A percentile compares a stretch with the other conserved stretches of the same genome.
Evolutionary conservation across 768 basidiomycete genomes (phyloP).

Genomic region (Mycena venus): DNA sequence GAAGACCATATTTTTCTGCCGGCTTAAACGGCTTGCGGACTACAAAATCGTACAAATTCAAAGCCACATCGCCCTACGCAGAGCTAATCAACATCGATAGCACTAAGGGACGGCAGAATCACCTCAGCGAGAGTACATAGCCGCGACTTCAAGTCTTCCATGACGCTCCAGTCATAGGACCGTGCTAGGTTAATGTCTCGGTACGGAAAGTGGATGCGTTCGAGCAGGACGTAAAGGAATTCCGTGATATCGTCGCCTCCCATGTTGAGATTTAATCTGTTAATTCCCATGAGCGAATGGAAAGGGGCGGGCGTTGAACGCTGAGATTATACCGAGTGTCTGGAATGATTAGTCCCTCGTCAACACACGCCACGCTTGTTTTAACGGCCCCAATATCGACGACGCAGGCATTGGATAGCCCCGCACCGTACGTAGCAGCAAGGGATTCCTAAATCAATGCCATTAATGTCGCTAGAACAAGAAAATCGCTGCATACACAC

Average conservation of each 20-base stretch:
- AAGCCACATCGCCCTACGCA: conserved; percentile 84
- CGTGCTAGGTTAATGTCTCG: conserved; percentile 81
- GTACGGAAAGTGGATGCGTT: conserved; percentile 90
- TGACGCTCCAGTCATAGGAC: conserved; percentile 89
- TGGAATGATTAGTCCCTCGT: conserved; percentile 89
- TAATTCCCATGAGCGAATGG: conserved; percentile 20
- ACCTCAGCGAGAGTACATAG: conserved; percentile 93
- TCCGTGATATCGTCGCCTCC: conserved; percentile 97
- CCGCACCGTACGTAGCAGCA: conserved; percentile 95
- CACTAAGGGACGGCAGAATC: conserved; percentile 37
- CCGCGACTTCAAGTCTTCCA: conserved; percentile 91
- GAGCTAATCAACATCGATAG: conserved; percentile 9
- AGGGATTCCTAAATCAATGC: conserved; percentile 78
- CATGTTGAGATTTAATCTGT: conserved; percentile 84
- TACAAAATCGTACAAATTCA: conserved; percentile 92
- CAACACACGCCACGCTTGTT: conserved; percentile 92
- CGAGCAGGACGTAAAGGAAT: conserved; percentile 84
- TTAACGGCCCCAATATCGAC: conserved; percentile 92
- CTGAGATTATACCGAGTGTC: conserved; percentile 80
- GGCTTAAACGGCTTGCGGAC: conserved; percentile 81
- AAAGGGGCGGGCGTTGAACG: neutral
- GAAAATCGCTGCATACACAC: conserved; percentile 52
- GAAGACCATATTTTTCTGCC: conserved; percentile 89
- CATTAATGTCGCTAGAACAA: neutral
- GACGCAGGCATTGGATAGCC: conserved; percentile 94